Base-by-base conservation (phyloP, 345 rosid species). In the Citrus medica region DNA sequence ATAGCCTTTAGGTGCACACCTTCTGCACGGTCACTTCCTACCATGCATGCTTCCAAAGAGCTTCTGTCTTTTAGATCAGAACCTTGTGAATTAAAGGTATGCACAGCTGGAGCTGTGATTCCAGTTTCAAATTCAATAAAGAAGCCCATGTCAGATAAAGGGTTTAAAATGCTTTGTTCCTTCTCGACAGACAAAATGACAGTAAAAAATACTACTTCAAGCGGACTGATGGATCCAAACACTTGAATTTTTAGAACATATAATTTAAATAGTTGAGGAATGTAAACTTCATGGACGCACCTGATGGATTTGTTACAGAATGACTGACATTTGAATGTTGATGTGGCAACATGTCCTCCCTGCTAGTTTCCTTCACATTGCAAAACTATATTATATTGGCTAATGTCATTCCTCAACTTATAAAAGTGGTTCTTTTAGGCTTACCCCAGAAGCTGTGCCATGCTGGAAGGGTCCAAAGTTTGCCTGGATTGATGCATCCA, bases 401-500 rank as follows among this genome's bases (percentile, higher is more conserved):
- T 46, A 73, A 61, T 19, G 32, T 71, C 46, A 35, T 69, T 42
- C 27, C 16, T 27, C 33, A 1, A 60, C 21, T 69, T 61, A 24
- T 2, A 60, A 19, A 72, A 67, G 27, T 42, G 59, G 37, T 60
- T 30, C n/a, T 46, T 60, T 62, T 53, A 53, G 73, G 79, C 84
- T 82, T 68, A 91, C 97, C 96, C 64, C 80, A 6, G 86, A 82
- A 70, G 91, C 53, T 62, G 71, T 59, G 25, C 82, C 79, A 30
- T 78, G 79, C 73, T 86, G 90, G 70, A 85, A 89, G 21, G 89
- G 83, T 65, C 82, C 90, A 38, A 83, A 86, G 70, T 90, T 89
- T 79, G 82, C 71, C 25, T 85, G 92, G 75, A 87, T 48, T 17
- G 97, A 81, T n/a, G 94, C 87, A 60, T 90, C 93, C 80, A 88